Evolutionary conservation across 495 filamentous ascomycete genomes (phyloP), one percentile per base, ranked within the genome.

Genomic region (Trichoderma virens): DNA sequence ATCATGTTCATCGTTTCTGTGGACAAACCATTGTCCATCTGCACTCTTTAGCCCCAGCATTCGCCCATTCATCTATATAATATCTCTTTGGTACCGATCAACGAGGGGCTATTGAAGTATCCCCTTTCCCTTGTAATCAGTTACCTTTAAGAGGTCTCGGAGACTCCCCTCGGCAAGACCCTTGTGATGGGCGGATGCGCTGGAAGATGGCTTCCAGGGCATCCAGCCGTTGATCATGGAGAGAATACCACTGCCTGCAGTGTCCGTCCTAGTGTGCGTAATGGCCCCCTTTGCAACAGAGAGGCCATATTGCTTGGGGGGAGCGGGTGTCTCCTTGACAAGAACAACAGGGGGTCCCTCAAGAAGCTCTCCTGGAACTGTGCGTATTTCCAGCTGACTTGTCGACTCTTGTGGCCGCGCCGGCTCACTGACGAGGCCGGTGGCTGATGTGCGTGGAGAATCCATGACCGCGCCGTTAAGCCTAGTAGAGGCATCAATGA

Each of bases 341-440:
- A 34, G 16, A 62, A 59, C 30, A 11, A n/a, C 2, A 59, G 20
- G 11, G 31, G n/a, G 18, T 60, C 27, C 25, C 60, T 64, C 14
- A 47, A 41, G 6, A 25, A 28, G 16, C 8, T 63, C 16, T 34
- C 51, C 62, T 31, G 70, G 64, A 43, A 59, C 67, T 18, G 76
- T 76, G 23, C 70, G 69, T 31, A 78, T 73, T 27, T 74, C 75
- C 0, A 79, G 68, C 28, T 77, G 70, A 39, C 68, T 76, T 20
- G 56, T 69, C 5, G 76, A 80, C 1, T 78, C 80, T 63, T 80
- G 74, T 16, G 80, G 79, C n/a, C 71, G 68, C n/a, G 78, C 79
- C 1, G 78, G 78, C 31, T 79, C 74, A 67, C 80, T 76, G 35
- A 78, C 68, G 30, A 82, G 69, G 18, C 70, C 71, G 5, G 71